Evolutionary conservation across 805 yeast genomes (phyloP).

Genomic region (Candida koratica): DNA sequence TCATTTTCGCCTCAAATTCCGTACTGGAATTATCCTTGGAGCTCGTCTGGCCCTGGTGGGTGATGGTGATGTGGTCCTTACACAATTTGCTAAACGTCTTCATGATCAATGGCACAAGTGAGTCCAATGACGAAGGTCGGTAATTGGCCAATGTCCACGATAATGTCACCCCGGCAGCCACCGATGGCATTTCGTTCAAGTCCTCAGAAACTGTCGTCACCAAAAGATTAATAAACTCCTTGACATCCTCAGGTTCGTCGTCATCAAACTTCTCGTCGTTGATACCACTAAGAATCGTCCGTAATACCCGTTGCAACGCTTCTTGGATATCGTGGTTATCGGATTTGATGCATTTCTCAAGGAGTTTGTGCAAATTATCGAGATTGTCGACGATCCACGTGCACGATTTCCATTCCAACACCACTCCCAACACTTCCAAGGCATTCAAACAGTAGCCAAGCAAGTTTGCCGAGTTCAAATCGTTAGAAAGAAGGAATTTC

Average conservation of each 20-base stretch:
- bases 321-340: conserved; percentile 86
- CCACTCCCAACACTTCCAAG: conserved; percentile 79
- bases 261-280: conserved; percentile 43
- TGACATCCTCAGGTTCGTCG: conserved; percentile 58
- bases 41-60: conserved; percentile 45
- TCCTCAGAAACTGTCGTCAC: conserved; percentile 75
- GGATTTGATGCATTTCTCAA: conserved; percentile 77
- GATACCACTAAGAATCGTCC: conserved; percentile 65
- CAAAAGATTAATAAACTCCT: conserved; percentile 56
- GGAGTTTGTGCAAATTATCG: conserved; percentile 61
- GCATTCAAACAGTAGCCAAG: conserved; percentile 86
- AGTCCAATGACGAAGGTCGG: conserved; percentile 70
- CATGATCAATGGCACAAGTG: conserved; percentile 72
- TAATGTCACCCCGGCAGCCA: conserved; percentile 81
- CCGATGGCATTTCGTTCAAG: conserved; percentile 65
- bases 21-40: conserved; percentile 30
- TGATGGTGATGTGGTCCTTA: conserved; percentile 74
- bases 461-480: conserved; percentile 62
- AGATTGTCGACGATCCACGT: conserved; percentile 78
- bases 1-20: conserved; percentile 76
- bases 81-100: conserved; percentile 85
- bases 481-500: conserved; percentile 75
- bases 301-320: conserved; percentile 69
- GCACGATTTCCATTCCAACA: conserved; percentile 69
- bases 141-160: conserved; percentile 78